Percentiles rank a stretch among this genome's conserved stretches.
Conservation (phyloP, 139 green algal genomes). For the Chlamydomonas schloesseri region DNA sequence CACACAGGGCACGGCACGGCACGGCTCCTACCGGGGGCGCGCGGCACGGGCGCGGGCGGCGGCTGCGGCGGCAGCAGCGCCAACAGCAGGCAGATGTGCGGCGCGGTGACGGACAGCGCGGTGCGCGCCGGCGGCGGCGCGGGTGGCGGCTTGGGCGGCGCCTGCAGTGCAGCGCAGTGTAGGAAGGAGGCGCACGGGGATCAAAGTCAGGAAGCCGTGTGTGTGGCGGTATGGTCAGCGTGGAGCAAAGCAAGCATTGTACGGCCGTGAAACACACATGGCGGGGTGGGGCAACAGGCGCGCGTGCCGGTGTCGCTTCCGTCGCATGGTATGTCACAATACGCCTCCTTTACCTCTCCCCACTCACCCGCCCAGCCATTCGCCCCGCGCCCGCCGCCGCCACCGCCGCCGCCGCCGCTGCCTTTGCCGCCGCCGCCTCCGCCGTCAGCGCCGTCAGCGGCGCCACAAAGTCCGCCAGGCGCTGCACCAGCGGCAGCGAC, state of each 20-base stretch:
- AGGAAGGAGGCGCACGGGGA: neutral
- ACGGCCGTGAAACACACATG: too few relatives aligned
- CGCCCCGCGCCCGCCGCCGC: too few relatives aligned
- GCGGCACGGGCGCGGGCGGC: neutral
- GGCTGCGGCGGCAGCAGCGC: neutral
- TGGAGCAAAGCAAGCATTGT: neutral
- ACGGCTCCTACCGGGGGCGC: neutral
- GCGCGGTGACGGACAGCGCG: neutral
- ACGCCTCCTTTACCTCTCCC: too few relatives aligned
- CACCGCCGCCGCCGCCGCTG: neutral
- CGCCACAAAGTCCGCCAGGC: constrained; percentile 5
- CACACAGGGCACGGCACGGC: too few relatives aligned
- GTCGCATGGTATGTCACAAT: too few relatives aligned
- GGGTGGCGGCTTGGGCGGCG: neutral
- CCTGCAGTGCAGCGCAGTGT: neutral
- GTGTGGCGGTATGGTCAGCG: too few relatives aligned
- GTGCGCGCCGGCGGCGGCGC: neutral
- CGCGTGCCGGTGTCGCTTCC: too few relatives aligned
- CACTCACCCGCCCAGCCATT: too few relatives aligned
- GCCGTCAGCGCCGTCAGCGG: neutral
- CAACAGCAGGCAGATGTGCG: constrained; percentile 32
- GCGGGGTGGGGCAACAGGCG: too few relatives aligned
- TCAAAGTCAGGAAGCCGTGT: too few relatives aligned
- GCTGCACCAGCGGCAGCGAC: constrained; percentile 12
- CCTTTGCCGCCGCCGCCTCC: neutral